These are phyloP conservation scores for Phytopythium mirpurense DNA, from an alignment of 352 stramenopile genomes.

Conservation along the genomic window DNA sequence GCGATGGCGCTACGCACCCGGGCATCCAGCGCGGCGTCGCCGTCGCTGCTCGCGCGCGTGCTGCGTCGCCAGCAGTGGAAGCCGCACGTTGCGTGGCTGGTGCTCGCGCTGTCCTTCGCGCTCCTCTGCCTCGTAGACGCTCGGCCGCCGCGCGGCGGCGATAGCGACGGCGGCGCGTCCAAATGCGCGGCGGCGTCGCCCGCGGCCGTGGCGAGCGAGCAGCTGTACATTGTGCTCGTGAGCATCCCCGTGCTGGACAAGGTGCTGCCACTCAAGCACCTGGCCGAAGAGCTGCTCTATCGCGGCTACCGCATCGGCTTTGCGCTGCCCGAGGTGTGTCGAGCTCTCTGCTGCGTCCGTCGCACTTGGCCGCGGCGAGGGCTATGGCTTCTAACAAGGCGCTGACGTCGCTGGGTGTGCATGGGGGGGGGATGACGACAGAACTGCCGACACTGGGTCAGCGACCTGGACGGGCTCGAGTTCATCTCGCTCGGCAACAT, in stretches of 20 bases:
- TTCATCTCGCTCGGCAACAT: slow-evolving; percentile 77
- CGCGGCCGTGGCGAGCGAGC: slow-evolving; percentile 4
- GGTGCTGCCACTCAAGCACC: slow-evolving; percentile 73
- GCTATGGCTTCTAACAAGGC: too few species aligned
- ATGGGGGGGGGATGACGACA: too few species aligned
- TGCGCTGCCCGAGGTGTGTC: slow-evolving; percentile 61
- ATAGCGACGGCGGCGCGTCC: not conserved
- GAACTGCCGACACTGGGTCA: slow-evolving; percentile 75
- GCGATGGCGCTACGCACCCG: not conserved
- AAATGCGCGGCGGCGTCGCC: not conserved
- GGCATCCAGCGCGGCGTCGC: not conserved
- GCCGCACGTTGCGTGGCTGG: slow-evolving; percentile 23
- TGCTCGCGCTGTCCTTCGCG: slow-evolving; percentile 21
- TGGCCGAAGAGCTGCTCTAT: slow-evolving; percentile 66
- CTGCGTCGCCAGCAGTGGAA: slow-evolving; percentile 23
- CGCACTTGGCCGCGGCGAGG: too few species aligned
- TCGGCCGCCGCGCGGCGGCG: not conserved
- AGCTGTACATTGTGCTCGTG: slow-evolving; percentile 80
- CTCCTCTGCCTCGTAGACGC: slow-evolving; percentile 3
- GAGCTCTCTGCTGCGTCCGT: not conserved
- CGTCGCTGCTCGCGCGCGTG: not conserved
- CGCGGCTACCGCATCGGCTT: slow-evolving; percentile 76
- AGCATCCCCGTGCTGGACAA: slow-evolving; percentile 83
- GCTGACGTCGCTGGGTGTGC: too few species aligned
- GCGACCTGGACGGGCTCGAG: slow-evolving; percentile 66